Conservation (phyloP, 495 filamentous ascomycete genomes). For the Aspergillus baeticus region DNA sequence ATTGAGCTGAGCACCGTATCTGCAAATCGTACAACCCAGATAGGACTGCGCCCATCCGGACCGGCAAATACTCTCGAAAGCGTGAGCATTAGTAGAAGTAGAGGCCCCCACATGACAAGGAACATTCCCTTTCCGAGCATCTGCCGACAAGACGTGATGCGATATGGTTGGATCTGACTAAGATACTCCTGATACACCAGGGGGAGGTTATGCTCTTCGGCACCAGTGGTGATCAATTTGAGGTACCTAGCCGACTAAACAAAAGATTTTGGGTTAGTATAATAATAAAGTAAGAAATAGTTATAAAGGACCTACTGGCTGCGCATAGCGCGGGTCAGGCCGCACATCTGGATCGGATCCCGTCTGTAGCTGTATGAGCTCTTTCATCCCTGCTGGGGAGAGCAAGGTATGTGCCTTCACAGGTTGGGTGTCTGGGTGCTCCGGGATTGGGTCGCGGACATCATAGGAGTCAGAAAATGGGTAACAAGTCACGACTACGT, state of each 20-base stretch:
- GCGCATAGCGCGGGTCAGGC: conserved; percentile 66
- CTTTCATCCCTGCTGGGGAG: conserved; percentile 38
- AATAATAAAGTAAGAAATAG: too few species aligned
- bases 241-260: conserved; percentile 85
- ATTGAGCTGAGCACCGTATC: conserved; percentile 50
- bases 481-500: conserved; percentile 76
- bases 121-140: conserved; percentile 62
- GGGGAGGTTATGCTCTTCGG: conserved; percentile 74
- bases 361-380: conserved; percentile 1
- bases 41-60: conserved; percentile 61
- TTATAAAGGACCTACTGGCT: too few species aligned
- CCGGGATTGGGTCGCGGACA: conserved; percentile 37
- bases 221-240: conserved; percentile 71
- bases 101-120: conserved; percentile 57
- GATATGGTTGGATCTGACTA: conserved; percentile 62
- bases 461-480: conserved; percentile 53
- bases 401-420: conserved; percentile 63
- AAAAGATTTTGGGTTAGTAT: too few species aligned
- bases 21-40: conserved; percentile 57
- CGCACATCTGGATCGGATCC: conserved; percentile 32
- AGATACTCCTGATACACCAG: conserved; percentile 71
- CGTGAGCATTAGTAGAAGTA: conserved; percentile 48
- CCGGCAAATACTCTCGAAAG: conserved; percentile 53
- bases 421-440: conserved; percentile 31
- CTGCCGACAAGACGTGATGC: conserved; percentile 64